phyloP scores from a whole-genome alignment of 352 stramenopile genomes.

The Globisporangium canariense region DNA sequence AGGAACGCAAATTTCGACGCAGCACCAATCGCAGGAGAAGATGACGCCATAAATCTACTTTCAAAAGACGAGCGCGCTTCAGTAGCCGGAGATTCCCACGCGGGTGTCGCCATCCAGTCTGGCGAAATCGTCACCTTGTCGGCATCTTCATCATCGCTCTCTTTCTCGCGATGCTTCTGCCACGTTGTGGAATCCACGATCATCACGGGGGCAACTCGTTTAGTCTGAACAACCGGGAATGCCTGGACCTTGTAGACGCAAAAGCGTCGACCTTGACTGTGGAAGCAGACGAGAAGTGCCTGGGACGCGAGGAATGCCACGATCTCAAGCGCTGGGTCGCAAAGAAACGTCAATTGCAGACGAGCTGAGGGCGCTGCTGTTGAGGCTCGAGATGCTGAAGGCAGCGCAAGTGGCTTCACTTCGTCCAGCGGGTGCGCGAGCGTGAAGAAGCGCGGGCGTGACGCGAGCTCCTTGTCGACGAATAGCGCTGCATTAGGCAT shows the following conservation, averaged over 20 bases:
- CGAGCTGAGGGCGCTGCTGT: neutral
- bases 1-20: constrained; percentile 34
- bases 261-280: constrained; percentile 47
- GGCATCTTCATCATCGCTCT: constrained; percentile 24
- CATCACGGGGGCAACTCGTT: constrained; percentile 18
- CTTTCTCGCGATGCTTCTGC: constrained; percentile 28
- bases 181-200: constrained; percentile 42
- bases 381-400: neutral
- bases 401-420: constrained; percentile 59
- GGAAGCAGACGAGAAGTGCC: constrained; percentile 44
- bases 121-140: constrained; percentile 34
- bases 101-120: constrained; percentile 29
- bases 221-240: constrained; percentile 6
- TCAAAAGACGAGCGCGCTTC: neutral
- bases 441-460: constrained; percentile 66
- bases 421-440: constrained; percentile 72
- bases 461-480: constrained; percentile 12
- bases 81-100: constrained; percentile 33
- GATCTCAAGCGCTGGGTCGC: constrained; percentile 49
- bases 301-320: constrained; percentile 35
- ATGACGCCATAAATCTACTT: constrained; percentile 7
- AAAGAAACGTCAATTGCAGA: constrained; percentile 26
- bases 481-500: constrained; percentile 12
- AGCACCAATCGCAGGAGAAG: neutral
- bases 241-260: constrained; percentile 39